Percentiles rank a stretch among this genome's conserved stretches.
phyloP scores from a whole-genome alignment of 1,284 basidiomycete genomes.

The Boletellus deceptivus region DNA sequence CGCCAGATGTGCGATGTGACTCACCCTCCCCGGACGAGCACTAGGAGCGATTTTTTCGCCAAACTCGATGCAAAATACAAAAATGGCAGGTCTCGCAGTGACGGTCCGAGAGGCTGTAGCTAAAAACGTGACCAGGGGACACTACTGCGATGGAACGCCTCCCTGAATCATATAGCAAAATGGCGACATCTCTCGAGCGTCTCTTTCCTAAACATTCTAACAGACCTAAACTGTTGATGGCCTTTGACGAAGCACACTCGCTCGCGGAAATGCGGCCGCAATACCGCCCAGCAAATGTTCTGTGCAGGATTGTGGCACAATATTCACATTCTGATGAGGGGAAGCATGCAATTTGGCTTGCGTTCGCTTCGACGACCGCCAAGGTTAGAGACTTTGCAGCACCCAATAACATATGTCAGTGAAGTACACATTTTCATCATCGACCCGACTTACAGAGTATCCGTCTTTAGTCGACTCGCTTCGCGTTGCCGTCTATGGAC shows the following conservation, averaged over 20 bases:
- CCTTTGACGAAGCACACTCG: background rate
- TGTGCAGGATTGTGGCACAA: background rate
- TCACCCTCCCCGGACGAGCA: background rate
- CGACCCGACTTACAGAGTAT: no score
- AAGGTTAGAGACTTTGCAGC: background rate
- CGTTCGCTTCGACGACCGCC: constrained; percentile 5
- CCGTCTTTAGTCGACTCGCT: constrained; percentile 1
- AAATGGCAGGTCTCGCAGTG: background rate
- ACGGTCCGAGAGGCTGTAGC: no score
- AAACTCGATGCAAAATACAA: background rate
- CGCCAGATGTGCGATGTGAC: constrained; percentile 1
- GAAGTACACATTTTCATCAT: no score
- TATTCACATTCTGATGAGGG: background rate
- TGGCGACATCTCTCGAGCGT: background rate
- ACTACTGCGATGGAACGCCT: no score
- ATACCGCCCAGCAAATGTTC: constrained; percentile 1
- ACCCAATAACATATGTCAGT: background rate
- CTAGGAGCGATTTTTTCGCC: background rate
- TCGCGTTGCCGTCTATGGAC: background rate
- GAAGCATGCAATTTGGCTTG: background rate
- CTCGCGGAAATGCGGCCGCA: no score
- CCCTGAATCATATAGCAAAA: background rate
- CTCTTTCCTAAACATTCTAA: background rate
- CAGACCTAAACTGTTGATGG: background rate
- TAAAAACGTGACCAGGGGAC: no score